phyloP scores from a whole-genome alignment of 179 eudicot species.

The Amaranthus tricolor region DNA sequence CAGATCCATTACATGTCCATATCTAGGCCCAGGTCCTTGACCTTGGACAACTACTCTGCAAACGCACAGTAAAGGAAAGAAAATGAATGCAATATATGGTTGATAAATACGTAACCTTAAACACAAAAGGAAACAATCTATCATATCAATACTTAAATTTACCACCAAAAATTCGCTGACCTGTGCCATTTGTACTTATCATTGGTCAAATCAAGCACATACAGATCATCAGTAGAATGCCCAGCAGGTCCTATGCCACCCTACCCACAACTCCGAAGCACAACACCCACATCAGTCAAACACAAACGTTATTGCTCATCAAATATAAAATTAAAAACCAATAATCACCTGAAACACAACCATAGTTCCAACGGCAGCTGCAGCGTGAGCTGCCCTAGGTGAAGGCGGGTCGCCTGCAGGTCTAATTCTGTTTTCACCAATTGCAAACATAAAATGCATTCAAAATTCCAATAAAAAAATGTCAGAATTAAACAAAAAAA shows the following conservation, averaged over 20 bases:
- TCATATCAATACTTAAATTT: not conserved
- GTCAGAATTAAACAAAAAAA: not conserved
- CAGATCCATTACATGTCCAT: conserved; percentile 95
- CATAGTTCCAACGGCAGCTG: conserved; percentile 98
- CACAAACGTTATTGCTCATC: not conserved
- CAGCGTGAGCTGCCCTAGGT: conserved; percentile 94
- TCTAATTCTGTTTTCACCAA: conserved; percentile 41
- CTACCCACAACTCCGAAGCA: conserved; percentile 38
- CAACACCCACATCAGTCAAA: conserved; percentile 21
- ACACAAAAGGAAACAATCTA: not conserved
- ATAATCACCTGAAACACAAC: conserved; percentile 93
- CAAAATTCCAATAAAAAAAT: not conserved
- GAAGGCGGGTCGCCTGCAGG: conserved; percentile 98
- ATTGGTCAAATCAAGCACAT: conserved; percentile 83
- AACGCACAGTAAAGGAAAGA: conserved; percentile 1
- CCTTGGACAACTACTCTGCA: conserved; percentile 94
- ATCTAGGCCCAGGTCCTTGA: conserved; percentile 90
- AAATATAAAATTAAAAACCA: not conserved
- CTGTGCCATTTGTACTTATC: conserved; percentile 98
- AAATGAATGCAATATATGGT: not conserved
- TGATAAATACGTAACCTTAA: not conserved
- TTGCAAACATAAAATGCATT: not conserved
- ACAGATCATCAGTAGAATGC: conserved; percentile 93
- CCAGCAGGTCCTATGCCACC: conserved; percentile 99
- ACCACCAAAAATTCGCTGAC: conserved; percentile 33